Percentiles rank a stretch among this genome's conserved stretches.
Conservation (phyloP, 768 basidiomycete genomes). For the Leccinum subtestaceum region DNA sequence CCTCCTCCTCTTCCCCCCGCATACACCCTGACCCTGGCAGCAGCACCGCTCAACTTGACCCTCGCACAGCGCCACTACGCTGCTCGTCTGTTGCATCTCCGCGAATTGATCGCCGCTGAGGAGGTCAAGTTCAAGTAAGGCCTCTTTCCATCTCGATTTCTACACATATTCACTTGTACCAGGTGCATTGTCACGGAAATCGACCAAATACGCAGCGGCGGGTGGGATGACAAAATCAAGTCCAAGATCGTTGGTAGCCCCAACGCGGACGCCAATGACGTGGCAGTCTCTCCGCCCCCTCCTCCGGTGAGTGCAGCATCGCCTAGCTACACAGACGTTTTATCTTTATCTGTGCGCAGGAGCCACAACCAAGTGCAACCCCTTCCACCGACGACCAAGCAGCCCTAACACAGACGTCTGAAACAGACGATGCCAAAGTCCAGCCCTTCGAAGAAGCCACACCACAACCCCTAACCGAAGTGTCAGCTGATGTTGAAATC, state of each 20-base stretch:
- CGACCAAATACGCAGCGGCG: slow-evolving; percentile 67
- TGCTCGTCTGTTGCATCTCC: slow-evolving; percentile 67
- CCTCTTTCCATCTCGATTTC: not conserved
- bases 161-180: not conserved
- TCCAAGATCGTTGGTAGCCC: slow-evolving; percentile 27
- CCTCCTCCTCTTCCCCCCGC: slow-evolving; percentile 1
- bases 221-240: slow-evolving; percentile 55
- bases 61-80: slow-evolving; percentile 77
- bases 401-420: not conserved
- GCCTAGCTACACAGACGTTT: not conserved
- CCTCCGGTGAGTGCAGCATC: slow-evolving; percentile 10
- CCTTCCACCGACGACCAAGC: slow-evolving; percentile 1
- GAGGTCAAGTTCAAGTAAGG: slow-evolving; percentile 77
- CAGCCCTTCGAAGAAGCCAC: slow-evolving; percentile 1
- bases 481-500: not conserved
- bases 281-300: not conserved
- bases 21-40: slow-evolving; percentile 5
- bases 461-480: slow-evolving; percentile 2
- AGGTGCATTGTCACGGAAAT: slow-evolving; percentile 74
- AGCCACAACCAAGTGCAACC: slow-evolving; percentile 7
- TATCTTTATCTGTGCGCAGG: slow-evolving; percentile 5
- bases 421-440: slow-evolving; percentile 3
- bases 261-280: slow-evolving; percentile 5
- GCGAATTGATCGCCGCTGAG: slow-evolving; percentile 65
- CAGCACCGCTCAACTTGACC: slow-evolving; percentile 62